Evolutionary conservation across 306 rosid genomes (phyloP).

Genomic region (Lathyrus tuberosus): DNA sequence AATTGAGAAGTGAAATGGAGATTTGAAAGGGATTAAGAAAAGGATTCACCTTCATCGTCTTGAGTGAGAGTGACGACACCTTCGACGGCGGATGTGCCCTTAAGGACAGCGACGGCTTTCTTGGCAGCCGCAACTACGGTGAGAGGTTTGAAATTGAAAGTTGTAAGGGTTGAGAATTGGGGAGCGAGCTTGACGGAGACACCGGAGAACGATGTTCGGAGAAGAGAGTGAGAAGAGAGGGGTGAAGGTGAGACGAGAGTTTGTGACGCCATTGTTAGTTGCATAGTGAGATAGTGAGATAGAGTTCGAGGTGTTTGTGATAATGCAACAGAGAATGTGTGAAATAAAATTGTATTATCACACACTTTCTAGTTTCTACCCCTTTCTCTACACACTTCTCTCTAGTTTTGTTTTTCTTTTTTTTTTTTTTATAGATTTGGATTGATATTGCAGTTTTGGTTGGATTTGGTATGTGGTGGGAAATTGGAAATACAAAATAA

Average conservation of each 20-base stretch:
- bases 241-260: slow-evolving; percentile 46
- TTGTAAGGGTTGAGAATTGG: slow-evolving; percentile 41
- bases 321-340: slow-evolving; percentile 31
- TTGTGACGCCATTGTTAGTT: slow-evolving; percentile 66
- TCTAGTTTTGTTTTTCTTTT: not conserved
- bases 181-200: slow-evolving; percentile 52
- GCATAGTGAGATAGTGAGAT: slow-evolving; percentile 49
- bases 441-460: no score
- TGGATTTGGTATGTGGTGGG: no score
- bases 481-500: no score
- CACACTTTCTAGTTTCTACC: not conserved
- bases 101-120: slow-evolving; percentile 83
- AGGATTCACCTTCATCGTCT: slow-evolving; percentile 52
- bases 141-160: slow-evolving; percentile 54
- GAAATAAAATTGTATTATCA: not conserved
- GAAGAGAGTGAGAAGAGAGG: slow-evolving; percentile 38
- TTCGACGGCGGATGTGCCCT: slow-evolving; percentile 72
- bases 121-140: slow-evolving; percentile 60
- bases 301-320: slow-evolving; percentile 39
- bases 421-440: no score
- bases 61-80: slow-evolving; percentile 76
- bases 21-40: not conserved
- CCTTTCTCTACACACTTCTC: slow-evolving; percentile 6
- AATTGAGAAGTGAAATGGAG: not conserved
- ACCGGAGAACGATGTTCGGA: slow-evolving; percentile 62